Base-by-base conservation (phyloP, 768 basidiomycete genomes). In the Strobilomyces dryophilus region DNA sequence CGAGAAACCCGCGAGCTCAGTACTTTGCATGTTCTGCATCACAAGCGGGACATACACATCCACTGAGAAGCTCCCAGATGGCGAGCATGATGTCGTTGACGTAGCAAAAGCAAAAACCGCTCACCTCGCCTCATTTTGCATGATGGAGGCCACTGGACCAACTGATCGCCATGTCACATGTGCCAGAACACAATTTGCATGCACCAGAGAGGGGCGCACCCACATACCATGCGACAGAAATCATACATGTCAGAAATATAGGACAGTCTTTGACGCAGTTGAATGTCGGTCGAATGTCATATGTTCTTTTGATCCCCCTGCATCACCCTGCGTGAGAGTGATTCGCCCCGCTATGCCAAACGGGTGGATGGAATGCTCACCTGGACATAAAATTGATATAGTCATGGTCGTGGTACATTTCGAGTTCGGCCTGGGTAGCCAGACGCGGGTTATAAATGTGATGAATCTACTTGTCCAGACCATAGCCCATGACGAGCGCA, bases 101-200 rank as follows among this genome's bases (percentile, higher is more conserved):
- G 68, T 98, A 99, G 71, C 95, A 99, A 68, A 99, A 99, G 2
- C n/a, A n/a, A n/a, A n/a, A n/a, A n/a, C 95, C 95, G 64, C 94
- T 98, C 8, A 97, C 95, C 73, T 98, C 95, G 0, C 92, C 90
- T 57, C 95, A 87, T 74, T 98, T 98, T 2, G 95, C 97, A 63
- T 99, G 97, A 71, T 99, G 97, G 18, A 99, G 78, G 0, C 97
- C 97, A 1, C 97, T 97, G 20, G 94, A 94, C 97, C 97, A 99
- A 65, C 98, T 98, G 62, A 99, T 92, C 0, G 97, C 97, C 40
- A 95, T 98, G 71, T 99, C 97, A 17, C 94, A 92, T 2, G 85
- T 66, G 1, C 92, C 92, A 2, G 87, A 79, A 47, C 83, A 84
- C 3, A 98, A 77, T 68, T 93, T 95, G 18, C 93, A 76, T 10